Conservation (phyloP, 805 yeast genomes). For the Spathaspora passalidarum region DNA sequence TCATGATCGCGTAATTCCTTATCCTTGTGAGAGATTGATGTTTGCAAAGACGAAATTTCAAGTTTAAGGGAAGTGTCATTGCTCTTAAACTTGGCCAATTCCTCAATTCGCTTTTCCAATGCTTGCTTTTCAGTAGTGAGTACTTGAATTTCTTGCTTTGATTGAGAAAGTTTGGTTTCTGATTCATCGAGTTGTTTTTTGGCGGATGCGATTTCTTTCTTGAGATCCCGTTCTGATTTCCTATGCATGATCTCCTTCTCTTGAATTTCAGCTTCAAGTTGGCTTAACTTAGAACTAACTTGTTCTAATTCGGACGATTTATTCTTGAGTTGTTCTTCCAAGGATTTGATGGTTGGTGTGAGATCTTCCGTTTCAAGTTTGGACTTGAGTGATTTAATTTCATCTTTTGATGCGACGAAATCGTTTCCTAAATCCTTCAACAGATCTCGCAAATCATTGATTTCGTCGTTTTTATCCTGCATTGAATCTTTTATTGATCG, state of each 20-base stretch:
- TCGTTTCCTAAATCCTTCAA: conserved; percentile 75
- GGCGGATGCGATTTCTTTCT: conserved; percentile 4
- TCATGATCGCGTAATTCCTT: conserved; percentile 37
- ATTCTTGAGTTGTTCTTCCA: conserved; percentile 1
- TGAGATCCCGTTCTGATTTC: not conserved
- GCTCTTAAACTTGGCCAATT: conserved; percentile 26
- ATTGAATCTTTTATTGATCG: conserved; percentile 24
- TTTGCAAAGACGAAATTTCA: conserved; percentile 45
- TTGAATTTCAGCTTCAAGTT: conserved; percentile 10
- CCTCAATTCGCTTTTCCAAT: conserved; percentile 29
- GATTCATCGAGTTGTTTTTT: conserved; percentile 9
- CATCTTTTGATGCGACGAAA: conserved; percentile 65
- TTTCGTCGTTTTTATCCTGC: conserved; percentile 53
- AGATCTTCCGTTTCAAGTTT: not conserved
- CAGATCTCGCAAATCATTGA: conserved; percentile 73
- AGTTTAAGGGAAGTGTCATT: conserved; percentile 45
- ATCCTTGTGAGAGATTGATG: conserved; percentile 46
- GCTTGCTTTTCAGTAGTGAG: conserved; percentile 36
- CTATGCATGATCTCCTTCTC: conserved; percentile 2
- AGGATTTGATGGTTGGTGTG: not conserved
- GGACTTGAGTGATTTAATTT: conserved; percentile 36
- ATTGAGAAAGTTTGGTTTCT: conserved; percentile 12
- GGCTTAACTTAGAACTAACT: conserved; percentile 1
- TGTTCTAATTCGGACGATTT: conserved; percentile 4
- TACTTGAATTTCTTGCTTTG: conserved; percentile 21